Evolutionary conservation across 768 basidiomycete genomes (phyloP), one percentile per base, ranked within the genome.

Genomic region (Gloeophyllum trabeum): DNA sequence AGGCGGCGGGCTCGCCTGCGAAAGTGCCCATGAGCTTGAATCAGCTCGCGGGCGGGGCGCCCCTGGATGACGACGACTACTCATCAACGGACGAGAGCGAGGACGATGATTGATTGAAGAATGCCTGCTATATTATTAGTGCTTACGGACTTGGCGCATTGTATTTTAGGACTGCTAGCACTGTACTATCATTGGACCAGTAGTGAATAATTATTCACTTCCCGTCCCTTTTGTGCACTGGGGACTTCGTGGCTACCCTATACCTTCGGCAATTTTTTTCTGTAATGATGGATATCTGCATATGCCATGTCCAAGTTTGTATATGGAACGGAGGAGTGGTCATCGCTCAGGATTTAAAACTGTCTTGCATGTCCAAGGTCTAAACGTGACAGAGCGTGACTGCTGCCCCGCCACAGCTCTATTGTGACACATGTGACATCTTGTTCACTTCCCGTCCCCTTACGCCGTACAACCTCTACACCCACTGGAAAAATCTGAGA

Each of bases 21-120:
- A 41, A 41, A 47, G 16, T 40, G 41, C 24, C 45, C 42, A 48
- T 24, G 48, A 48, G 21, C 46, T 40, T 7, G 28, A 32, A 32
- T 16, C 28, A 32, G 28, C 16, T 38, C 25, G 26, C 24, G 10
- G n/a, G 26, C 19, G 51, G 24, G 2, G 51, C 39, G 13, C 45
- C 26, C 1, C 65, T 56, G 24, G 70, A 62, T 20, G 57, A 61
- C 18, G 71, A 70, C 18, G 75, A 72, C n/a, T 74, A 76, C 49
- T 71, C 71, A 45, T 57, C 72, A 32, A 65, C 61, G n/a, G 61
- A 57, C 43, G 70, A 43, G 10, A 20, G 39, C 20, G 41, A 30
- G 18, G 40, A 23, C 24, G 34, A 43, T 13, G 20, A 34, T 35
- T 20, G 21, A 23, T 35, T 3, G 19, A 32, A 21, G 43, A 40